Conservation (phyloP, 768 basidiomycete genomes). For the Lactarius hengduanensis region DNA sequence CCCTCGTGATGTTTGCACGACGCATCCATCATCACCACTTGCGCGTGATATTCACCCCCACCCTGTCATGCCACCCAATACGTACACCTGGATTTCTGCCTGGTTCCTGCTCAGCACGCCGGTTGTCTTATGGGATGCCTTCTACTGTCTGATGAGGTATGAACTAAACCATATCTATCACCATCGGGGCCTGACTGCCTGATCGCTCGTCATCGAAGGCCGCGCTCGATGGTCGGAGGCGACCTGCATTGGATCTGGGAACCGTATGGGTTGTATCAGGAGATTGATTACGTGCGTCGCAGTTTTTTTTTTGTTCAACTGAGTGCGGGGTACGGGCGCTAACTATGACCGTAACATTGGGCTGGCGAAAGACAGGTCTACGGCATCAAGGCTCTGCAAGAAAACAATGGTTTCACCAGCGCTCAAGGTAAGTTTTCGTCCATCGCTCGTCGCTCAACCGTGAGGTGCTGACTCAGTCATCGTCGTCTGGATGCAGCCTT, state of each 20-base stretch:
- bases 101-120: slow-evolving; percentile 56
- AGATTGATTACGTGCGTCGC: slow-evolving; percentile 47
- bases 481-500: slow-evolving; percentile 48
- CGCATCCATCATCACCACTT: not conserved
- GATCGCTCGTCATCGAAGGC: slow-evolving; percentile 43
- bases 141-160: slow-evolving; percentile 80
- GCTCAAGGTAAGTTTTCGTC: slow-evolving; percentile 51
- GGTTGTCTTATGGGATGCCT: slow-evolving; percentile 74
- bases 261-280: slow-evolving; percentile 76
- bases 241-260: slow-evolving; percentile 92
- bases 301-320: slow-evolving; percentile 18
- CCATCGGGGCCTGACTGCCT: slow-evolving; percentile 5
- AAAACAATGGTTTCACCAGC: slow-evolving; percentile 76
- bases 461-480: not conserved
- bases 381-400: slow-evolving; percentile 61
- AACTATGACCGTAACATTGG: not conserved
- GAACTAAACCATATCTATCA: not conserved
- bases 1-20: not conserved
- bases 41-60: not conserved
- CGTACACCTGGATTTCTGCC: slow-evolving; percentile 31
- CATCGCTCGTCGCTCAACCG: too few relatives aligned
- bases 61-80: slow-evolving; percentile 32
- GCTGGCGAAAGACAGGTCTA: slow-evolving; percentile 55
- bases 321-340: not conserved
- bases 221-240: slow-evolving; percentile 83